These are phyloP conservation scores for Arabidopsis arenosa DNA, from an alignment of 345 rosid genomes.

Conservation along the genomic window DNA sequence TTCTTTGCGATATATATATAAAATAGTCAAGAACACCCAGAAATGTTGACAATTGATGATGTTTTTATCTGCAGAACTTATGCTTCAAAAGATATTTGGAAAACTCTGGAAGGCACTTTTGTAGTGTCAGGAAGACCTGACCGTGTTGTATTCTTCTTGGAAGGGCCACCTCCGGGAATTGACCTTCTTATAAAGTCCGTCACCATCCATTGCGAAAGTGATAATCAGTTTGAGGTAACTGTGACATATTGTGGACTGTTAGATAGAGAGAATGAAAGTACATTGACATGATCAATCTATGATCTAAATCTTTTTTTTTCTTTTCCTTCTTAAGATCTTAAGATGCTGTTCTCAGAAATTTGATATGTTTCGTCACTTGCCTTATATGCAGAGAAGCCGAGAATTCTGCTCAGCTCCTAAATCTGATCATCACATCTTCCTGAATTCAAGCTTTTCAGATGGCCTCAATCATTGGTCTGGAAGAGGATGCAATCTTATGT, in stretches of 20 bases:
- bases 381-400: conserved; percentile 35
- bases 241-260: conserved; percentile 10
- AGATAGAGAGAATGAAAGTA: neutral
- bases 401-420: conserved; percentile 45
- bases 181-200: conserved; percentile 80
- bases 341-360: conserved; percentile 4
- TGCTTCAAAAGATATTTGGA: conserved; percentile 71
- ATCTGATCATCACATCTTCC: conserved; percentile 61
- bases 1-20: neutral
- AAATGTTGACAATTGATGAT: conserved; percentile 21
- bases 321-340: conserved; percentile 14
- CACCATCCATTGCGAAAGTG: conserved; percentile 51
- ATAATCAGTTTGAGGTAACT: conserved; percentile 58
- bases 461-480: conserved; percentile 91
- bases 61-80: conserved; percentile 59
- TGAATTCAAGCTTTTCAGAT: conserved; percentile 79
- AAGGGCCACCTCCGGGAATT: conserved; percentile 89
- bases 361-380: conserved; percentile 10
- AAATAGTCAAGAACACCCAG: neutral
- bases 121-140: conserved; percentile 65
- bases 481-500: conserved; percentile 81
- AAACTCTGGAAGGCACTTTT: conserved; percentile 77
- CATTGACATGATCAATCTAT: conserved; percentile 5
- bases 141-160: conserved; percentile 75
- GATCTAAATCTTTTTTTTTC: conserved; percentile 8